Conservation (phyloP, 495 filamentous ascomycete species). For the Aspergillus indologenus region DNA sequence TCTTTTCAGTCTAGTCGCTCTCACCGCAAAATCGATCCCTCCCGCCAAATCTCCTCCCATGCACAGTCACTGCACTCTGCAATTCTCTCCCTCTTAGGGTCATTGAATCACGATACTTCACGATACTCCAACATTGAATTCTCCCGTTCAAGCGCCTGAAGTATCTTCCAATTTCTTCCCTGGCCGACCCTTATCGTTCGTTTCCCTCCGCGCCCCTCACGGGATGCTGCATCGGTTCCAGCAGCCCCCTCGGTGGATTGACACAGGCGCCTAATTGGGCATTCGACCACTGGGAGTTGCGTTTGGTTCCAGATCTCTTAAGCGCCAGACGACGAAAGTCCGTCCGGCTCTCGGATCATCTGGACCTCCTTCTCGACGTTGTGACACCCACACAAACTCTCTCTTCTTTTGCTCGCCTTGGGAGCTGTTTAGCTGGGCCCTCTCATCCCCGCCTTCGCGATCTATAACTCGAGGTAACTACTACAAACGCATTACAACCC, state of each 20-base stretch:
- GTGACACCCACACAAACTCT: slow-evolving; percentile 1
- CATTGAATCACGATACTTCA: too few species aligned
- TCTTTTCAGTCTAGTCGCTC: neutral
- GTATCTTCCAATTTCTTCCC: neutral
- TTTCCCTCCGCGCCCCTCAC: slow-evolving; percentile 11
- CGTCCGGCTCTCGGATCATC: slow-evolving; percentile 2
- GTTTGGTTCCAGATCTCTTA: slow-evolving; percentile 24
- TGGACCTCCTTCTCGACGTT: neutral
- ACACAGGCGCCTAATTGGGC: slow-evolving; percentile 25
- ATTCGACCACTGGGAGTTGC: slow-evolving; percentile 24
- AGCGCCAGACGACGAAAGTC: slow-evolving; percentile 34
- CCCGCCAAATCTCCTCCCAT: neutral
- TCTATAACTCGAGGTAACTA: slow-evolving; percentile 25
- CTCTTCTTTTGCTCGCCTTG: neutral
- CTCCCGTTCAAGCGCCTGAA: neutral
- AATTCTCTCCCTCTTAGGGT: neutral
- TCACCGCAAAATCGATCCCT: neutral
- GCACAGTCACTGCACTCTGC: neutral
- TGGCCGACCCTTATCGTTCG: neutral
- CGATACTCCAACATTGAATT: too few species aligned
- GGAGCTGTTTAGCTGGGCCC: slow-evolving; percentile 1
- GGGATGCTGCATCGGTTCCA: slow-evolving; percentile 29
- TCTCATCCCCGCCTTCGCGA: slow-evolving; percentile 8
- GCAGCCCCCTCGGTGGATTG: slow-evolving; percentile 19
- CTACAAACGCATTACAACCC: slow-evolving; percentile 12